Conservation (phyloP, 805 yeast genomes). For the Tetrapisispora arboricola region DNA sequence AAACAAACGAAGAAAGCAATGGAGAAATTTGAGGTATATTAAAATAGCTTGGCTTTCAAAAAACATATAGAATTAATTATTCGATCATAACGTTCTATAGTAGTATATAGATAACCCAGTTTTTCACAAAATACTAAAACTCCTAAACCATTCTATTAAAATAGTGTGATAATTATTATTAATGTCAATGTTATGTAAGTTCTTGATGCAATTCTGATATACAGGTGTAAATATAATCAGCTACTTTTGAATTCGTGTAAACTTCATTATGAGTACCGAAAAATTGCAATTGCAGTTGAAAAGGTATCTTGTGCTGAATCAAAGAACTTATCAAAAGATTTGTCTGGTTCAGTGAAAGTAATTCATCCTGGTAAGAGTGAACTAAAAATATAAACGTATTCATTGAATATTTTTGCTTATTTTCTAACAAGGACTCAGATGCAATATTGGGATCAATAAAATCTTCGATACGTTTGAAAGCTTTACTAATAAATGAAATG, state of each 20-base stretch:
- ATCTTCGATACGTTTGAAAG: constrained; percentile 33
- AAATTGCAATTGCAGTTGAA: constrained; percentile 24
- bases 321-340: constrained; percentile 31
- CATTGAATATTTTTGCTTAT: background rate
- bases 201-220: too few relatives aligned
- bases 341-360: constrained; percentile 45
- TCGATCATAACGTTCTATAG: background rate
- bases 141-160: background rate
- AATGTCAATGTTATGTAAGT: too few relatives aligned
- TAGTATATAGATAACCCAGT: background rate
- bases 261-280: constrained; percentile 63
- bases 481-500: constrained; percentile 44
- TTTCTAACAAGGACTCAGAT: background rate
- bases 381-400: constrained; percentile 31
- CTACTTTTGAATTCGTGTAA: constrained; percentile 35
- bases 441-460: background rate
- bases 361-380: constrained; percentile 61
- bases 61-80: too few relatives aligned
- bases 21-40: background rate
- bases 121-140: background rate
- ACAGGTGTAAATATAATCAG: constrained; percentile 19
- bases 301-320: constrained; percentile 8
- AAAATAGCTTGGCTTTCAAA: background rate
- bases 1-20: constrained; percentile 10
- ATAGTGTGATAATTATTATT: too few relatives aligned